Conservation (phyloP, 2,329 filamentous ascomycete genomes). For the Microdochium paspali region DNA sequence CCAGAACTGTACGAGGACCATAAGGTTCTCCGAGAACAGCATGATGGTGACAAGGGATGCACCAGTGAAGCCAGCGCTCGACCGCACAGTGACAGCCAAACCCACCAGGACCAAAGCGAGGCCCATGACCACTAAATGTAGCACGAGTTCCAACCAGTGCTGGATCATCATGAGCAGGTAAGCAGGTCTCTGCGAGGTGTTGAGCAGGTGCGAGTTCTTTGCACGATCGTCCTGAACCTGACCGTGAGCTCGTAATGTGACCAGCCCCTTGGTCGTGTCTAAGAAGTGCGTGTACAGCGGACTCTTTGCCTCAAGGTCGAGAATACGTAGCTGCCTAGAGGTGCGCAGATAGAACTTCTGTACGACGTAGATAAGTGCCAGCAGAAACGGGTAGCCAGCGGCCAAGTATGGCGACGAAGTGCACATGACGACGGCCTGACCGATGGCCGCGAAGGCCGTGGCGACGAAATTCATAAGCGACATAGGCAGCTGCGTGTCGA, state of each 20-base stretch:
- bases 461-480: slow-evolving; percentile 12
- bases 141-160: slow-evolving; percentile 15
- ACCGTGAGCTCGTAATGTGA: slow-evolving; percentile 38
- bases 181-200: slow-evolving; percentile 38
- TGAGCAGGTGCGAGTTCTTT: slow-evolving; percentile 31
- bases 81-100: slow-evolving; percentile 11
- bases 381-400: slow-evolving; percentile 30
- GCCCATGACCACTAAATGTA: slow-evolving; percentile 12
- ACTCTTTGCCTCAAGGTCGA: slow-evolving; percentile 40
- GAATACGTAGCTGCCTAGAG: slow-evolving; percentile 37
- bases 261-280: slow-evolving; percentile 35
- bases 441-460: slow-evolving; percentile 12
- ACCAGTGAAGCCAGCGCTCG: slow-evolving; percentile 15
- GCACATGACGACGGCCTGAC: slow-evolving; percentile 32
- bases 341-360: slow-evolving; percentile 42
- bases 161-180: slow-evolving; percentile 42
- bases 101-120: slow-evolving; percentile 12
- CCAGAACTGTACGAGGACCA: slow-evolving; percentile 15
- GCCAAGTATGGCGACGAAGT: slow-evolving; percentile 26
- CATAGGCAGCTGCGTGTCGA: slow-evolving; percentile 24
- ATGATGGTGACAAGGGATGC: slow-evolving; percentile 21
- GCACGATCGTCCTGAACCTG: slow-evolving; percentile 30
- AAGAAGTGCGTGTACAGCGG: slow-evolving; percentile 37
- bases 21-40: slow-evolving; percentile 15
- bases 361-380: slow-evolving; percentile 28